These are phyloP conservation scores for Hypoxylon sp. DNA, from an alignment of 2,329 filamentous ascomycete genomes.

Conservation along the genomic window DNA sequence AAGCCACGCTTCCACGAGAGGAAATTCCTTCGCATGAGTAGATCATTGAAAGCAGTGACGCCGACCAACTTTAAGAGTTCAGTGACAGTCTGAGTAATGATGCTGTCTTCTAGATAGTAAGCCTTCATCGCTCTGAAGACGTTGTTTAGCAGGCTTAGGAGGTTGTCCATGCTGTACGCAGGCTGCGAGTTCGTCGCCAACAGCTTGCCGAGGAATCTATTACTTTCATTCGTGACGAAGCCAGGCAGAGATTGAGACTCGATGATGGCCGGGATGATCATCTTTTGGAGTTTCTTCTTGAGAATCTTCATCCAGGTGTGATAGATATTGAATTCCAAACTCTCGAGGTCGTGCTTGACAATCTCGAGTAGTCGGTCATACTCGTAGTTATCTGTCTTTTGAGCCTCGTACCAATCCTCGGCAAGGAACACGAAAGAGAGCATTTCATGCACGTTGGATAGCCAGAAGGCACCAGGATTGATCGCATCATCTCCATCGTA, in stretches of 20 bases:
- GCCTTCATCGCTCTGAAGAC: slow-evolving; percentile 99
- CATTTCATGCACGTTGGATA: slow-evolving; percentile 99
- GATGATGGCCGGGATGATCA: slow-evolving; percentile 99
- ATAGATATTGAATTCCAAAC: slow-evolving; percentile 99
- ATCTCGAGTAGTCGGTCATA: slow-evolving; percentile 98
- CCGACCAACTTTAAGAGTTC: slow-evolving; percentile 94
- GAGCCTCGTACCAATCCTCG: slow-evolving; percentile 99
- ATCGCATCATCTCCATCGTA: slow-evolving; percentile 97
- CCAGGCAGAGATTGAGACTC: slow-evolving; percentile 98
- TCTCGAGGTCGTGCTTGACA: slow-evolving; percentile 98
- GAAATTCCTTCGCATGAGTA: slow-evolving; percentile 98
- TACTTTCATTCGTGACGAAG: slow-evolving; percentile 98
- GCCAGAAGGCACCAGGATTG: slow-evolving; percentile 97
- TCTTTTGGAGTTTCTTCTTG: slow-evolving; percentile 99
- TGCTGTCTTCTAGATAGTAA: slow-evolving; percentile 95
- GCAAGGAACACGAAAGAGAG: slow-evolving; percentile 98
- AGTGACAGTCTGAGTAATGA: slow-evolving; percentile 95
- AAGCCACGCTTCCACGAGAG: slow-evolving; percentile 99
- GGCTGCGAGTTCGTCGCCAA: slow-evolving; percentile 90
- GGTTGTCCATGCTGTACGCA: slow-evolving; percentile 99
- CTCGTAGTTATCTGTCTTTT: slow-evolving; percentile 99
- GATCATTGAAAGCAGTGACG: slow-evolving; percentile 97
- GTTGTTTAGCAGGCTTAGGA: slow-evolving; percentile 94
- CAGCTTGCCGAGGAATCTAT: slow-evolving; percentile 97
- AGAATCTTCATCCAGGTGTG: slow-evolving; percentile 99